These are phyloP conservation scores for Quercus rubra DNA, from an alignment of 306 rosid genomes.

Conservation along the genomic window DNA sequence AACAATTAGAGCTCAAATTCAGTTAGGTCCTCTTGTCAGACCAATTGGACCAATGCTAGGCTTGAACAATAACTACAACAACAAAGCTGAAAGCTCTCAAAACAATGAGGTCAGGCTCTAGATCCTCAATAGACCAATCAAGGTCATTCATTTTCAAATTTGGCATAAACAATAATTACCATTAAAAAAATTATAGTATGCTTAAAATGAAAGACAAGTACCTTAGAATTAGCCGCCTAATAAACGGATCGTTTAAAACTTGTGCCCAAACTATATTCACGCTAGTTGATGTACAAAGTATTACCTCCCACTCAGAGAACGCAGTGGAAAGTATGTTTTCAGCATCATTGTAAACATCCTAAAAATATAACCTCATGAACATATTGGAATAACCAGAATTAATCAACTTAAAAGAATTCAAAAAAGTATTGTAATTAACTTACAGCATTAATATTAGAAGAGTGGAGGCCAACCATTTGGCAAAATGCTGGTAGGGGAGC, in stretches of 20 bases:
- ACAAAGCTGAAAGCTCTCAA: no score
- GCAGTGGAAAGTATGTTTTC: slow-evolving; percentile 72
- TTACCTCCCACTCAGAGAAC: slow-evolving; percentile 89
- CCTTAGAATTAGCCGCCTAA: slow-evolving; percentile 91
- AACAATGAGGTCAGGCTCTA: no score
- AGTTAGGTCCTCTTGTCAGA: not conserved
- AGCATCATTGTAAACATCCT: slow-evolving; percentile 72
- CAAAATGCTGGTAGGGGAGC: slow-evolving; percentile 88
- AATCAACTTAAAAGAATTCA: slow-evolving; percentile 8
- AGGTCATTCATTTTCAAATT: no score
- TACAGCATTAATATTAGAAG: slow-evolving; percentile 52
- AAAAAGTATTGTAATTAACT: slow-evolving; percentile 27
- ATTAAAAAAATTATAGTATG: not conserved
- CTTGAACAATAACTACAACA: not conserved
- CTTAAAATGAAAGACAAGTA: slow-evolving; percentile 25
- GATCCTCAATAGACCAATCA: no score
- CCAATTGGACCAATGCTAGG: not conserved
- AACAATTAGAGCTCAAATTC: not conserved
- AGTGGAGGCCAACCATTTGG: slow-evolving; percentile 69
- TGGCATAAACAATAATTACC: not conserved
- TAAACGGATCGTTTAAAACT: slow-evolving; percentile 75
- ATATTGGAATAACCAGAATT: slow-evolving; percentile 25
- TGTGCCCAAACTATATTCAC: slow-evolving; percentile 96
- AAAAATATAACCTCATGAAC: slow-evolving; percentile 12
- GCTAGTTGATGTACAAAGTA: slow-evolving; percentile 66